These are phyloP conservation scores for Puccinellia tenuiflora DNA, from an alignment of 176 grass and related monocot species.

Conservation along the genomic window DNA sequence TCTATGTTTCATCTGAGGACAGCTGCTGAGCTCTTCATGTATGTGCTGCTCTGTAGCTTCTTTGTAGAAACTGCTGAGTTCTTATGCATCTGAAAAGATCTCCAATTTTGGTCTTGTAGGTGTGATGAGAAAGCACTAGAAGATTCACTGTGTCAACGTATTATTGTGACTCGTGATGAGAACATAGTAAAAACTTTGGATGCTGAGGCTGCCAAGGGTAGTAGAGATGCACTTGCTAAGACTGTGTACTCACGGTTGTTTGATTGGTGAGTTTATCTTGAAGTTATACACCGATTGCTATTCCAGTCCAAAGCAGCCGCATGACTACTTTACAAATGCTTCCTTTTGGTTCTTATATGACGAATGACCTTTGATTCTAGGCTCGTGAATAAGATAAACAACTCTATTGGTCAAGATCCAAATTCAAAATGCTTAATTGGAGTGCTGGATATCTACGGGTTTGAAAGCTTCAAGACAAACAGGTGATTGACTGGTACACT, in stretches of 20 bases:
- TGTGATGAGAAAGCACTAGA: constrained; percentile 75
- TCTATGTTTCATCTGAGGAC: constrained; percentile 81
- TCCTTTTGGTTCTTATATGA: constrained; percentile 17
- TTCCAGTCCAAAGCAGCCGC: constrained; percentile 13
- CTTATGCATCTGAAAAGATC: constrained; percentile 8
- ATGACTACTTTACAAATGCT: constrained; percentile 21
- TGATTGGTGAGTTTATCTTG: constrained; percentile 67
- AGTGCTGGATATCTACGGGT: constrained; percentile 98
- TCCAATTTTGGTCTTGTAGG: constrained; percentile 47
- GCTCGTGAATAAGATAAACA: constrained; percentile 96
- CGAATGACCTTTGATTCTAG: constrained; percentile 46
- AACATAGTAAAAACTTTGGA: constrained; percentile 87
- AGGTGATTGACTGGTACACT: constrained; percentile 84
- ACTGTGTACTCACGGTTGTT: constrained; percentile 89
- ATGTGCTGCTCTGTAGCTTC: constrained; percentile 5
- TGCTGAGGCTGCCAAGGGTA: constrained; percentile 63
- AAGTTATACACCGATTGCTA: background rate
- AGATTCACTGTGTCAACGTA: constrained; percentile 86
- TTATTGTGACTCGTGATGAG: constrained; percentile 94
- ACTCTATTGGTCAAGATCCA: constrained; percentile 95
- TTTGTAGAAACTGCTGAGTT: constrained; percentile 11
- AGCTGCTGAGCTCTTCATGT: constrained; percentile 89
- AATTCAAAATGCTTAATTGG: constrained; percentile 88
- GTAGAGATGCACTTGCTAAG: constrained; percentile 94
- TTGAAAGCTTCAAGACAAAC: constrained; percentile 99